Conservation (phyloP, 1,284 basidiomycete species). For the Apiotrichum gamsii region DNA sequence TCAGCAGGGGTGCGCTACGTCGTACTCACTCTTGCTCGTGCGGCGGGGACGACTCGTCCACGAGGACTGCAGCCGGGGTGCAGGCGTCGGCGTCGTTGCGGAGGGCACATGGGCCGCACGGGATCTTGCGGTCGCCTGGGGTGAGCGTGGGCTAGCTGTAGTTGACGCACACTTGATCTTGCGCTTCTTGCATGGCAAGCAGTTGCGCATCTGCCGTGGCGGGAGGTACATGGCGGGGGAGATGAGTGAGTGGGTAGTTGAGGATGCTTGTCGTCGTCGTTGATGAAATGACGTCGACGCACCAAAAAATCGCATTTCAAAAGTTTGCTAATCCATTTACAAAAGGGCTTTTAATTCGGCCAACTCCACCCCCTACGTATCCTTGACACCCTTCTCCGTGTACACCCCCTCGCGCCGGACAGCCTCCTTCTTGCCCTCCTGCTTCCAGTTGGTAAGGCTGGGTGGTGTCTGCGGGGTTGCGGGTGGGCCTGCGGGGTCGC, state of each 20-base stretch:
- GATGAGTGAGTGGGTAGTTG: too few relatives aligned
- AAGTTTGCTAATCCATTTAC: too few relatives aligned
- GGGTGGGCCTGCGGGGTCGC: too few relatives aligned
- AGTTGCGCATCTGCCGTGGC: constrained; percentile 19
- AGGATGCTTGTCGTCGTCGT: too few relatives aligned
- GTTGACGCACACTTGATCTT: constrained; percentile 19
- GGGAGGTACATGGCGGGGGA: too few relatives aligned
- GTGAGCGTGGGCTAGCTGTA: background rate
- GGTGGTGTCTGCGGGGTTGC: too few relatives aligned
- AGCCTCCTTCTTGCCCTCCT: constrained; percentile 8
- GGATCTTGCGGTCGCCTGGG: constrained; percentile 17
- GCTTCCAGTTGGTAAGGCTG: constrained; percentile 14
- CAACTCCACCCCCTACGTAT: too few relatives aligned
- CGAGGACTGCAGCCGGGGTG: constrained; percentile 5
- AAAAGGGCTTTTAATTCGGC: too few relatives aligned
- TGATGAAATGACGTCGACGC: too few relatives aligned
- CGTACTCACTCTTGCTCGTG: constrained; percentile 1
- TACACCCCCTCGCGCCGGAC: constrained; percentile 12
- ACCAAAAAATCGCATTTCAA: too few relatives aligned
- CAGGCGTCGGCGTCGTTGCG: constrained; percentile 17
- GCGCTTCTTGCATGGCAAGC: constrained; percentile 20
- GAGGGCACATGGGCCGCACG: constrained; percentile 18
- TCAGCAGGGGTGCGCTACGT: background rate
- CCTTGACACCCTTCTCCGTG: background rate
- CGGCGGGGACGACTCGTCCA: constrained; percentile 4